Evolutionary conservation across 2,329 filamentous ascomycete genomes (phyloP).

Genomic region (Gaeumannomyces tritici): DNA sequence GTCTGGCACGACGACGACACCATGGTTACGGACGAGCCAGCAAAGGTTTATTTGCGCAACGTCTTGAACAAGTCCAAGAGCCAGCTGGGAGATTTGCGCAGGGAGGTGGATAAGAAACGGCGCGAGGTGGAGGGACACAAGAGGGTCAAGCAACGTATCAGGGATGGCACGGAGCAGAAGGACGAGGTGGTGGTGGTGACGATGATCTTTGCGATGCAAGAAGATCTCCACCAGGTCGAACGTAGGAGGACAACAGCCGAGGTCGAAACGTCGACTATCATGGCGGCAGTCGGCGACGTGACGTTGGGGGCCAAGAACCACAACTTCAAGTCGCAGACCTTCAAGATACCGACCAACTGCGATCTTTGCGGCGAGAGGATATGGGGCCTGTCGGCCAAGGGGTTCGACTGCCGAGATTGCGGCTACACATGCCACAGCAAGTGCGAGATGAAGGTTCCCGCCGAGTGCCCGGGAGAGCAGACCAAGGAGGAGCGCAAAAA

Average conservation of each 20-base stretch:
- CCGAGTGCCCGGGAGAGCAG: constrained; percentile 89
- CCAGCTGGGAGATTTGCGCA: constrained; percentile 68
- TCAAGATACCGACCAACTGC: constrained; percentile 98
- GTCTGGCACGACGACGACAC: constrained; percentile 91
- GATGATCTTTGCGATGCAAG: constrained; percentile 75
- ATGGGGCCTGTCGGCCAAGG: constrained; percentile 94
- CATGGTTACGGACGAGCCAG: constrained; percentile 78
- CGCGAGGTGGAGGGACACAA: constrained; percentile 76
- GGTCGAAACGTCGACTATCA: constrained; percentile 88
- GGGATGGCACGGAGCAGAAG: constrained; percentile 76
- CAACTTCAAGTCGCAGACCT: constrained; percentile 97
- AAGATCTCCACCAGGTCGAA: constrained; percentile 76
- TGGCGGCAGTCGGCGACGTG: constrained; percentile 76
- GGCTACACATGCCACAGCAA: constrained; percentile 98
- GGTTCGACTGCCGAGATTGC: constrained; percentile 91
- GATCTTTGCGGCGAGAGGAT: constrained; percentile 94
- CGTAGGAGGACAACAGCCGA: constrained; percentile 79
- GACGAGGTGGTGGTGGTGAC: constrained; percentile 81
- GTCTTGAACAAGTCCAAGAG: constrained; percentile 84
- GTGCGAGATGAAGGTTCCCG: constrained; percentile 97
- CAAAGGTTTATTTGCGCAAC: constrained; percentile 86
- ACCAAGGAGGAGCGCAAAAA: constrained; percentile 94
- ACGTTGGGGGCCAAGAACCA: constrained; percentile 89
- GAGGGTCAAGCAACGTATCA: constrained; percentile 62
- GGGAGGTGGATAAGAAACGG: constrained; percentile 77